phyloP scores from a whole-genome alignment of 2,329 filamentous ascomycete species.

The Boeremia exigua region DNA sequence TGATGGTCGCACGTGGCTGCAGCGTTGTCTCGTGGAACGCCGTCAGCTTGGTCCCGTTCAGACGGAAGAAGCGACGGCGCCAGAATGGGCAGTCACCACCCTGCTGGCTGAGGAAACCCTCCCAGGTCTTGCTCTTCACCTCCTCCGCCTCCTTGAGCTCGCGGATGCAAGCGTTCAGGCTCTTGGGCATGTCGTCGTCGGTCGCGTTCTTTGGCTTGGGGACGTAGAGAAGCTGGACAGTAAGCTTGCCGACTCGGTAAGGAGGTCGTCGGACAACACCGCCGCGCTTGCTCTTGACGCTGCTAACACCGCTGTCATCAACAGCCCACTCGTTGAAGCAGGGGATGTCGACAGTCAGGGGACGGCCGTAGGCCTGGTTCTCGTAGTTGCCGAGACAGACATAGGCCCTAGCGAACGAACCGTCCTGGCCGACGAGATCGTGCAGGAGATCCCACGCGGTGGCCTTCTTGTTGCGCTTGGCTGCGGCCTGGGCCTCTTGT shows the following conservation, averaged over 20 bases:
- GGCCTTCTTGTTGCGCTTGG: slow-evolving; percentile 66
- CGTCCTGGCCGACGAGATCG: slow-evolving; percentile 85
- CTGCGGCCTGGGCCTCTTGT: slow-evolving; percentile 46
- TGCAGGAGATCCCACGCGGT: slow-evolving; percentile 87
- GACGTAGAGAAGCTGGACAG: slow-evolving; percentile 92
- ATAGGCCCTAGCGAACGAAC: slow-evolving; percentile 92
- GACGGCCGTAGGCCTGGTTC: slow-evolving; percentile 82
- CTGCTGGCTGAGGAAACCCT: slow-evolving; percentile 93
- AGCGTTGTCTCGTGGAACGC: slow-evolving; percentile 95
- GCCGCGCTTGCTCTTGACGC: slow-evolving; percentile 88
- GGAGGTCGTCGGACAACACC: slow-evolving; percentile 80
- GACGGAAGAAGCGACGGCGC: slow-evolving; percentile 96
- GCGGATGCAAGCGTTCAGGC: slow-evolving; percentile 94
- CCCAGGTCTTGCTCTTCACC: slow-evolving; percentile 76
- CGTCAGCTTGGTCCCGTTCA: slow-evolving; percentile 87
- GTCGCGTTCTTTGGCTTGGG: slow-evolving; percentile 84
- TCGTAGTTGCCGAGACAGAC: slow-evolving; percentile 95
- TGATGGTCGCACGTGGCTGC: slow-evolving; percentile 95
- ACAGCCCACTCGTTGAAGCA: slow-evolving; percentile 99
- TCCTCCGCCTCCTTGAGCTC: slow-evolving; percentile 92
- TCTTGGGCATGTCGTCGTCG: slow-evolving; percentile 99
- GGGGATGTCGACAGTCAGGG: slow-evolving; percentile 84
- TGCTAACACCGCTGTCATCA: slow-evolving; percentile 79
- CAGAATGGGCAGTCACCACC: slow-evolving; percentile 99
- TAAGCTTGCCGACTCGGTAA: slow-evolving; percentile 95